Evolutionary conservation across 2,329 filamentous ascomycete species (phyloP).

Genomic region (Colletotrichum sp.): DNA sequence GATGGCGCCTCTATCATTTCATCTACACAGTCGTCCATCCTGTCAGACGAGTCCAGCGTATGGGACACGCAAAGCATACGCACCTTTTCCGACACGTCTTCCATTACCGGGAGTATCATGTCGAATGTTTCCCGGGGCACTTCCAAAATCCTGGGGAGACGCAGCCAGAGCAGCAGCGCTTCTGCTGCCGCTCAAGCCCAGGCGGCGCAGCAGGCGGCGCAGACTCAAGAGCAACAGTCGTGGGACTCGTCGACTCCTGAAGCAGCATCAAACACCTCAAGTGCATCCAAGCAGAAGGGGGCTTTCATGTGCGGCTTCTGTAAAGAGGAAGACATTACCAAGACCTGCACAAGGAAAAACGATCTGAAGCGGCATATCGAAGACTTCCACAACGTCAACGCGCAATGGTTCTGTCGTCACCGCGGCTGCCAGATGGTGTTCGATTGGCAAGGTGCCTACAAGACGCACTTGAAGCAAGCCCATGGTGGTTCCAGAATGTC

Average conservation of each 20-base stretch:
- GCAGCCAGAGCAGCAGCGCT: conserved; percentile 18
- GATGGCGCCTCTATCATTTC: conserved; percentile 39
- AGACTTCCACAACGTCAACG: conserved; percentile 52
- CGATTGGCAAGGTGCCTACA: conserved; percentile 54
- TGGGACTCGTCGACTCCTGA: conserved; percentile 22
- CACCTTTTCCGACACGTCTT: conserved; percentile 44
- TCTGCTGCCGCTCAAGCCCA: conserved; percentile 16
- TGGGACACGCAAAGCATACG: conserved; percentile 40
- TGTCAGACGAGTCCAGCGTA: conserved; percentile 40
- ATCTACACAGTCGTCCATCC: conserved; percentile 37
- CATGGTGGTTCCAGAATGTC: conserved; percentile 47
- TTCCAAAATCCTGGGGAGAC: conserved; percentile 37
- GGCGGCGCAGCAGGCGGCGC: conserved; percentile 7
- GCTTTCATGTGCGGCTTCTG: conserved; percentile 46
- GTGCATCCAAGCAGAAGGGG: conserved; percentile 40
- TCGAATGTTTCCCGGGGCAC: conserved; percentile 43
- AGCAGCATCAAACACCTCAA: conserved; percentile 25
- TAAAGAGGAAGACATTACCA: conserved; percentile 43
- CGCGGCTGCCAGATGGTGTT: conserved; percentile 48
- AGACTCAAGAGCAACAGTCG: conserved; percentile 5
- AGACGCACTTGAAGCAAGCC: conserved; percentile 48
- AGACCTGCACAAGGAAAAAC: conserved; percentile 51
- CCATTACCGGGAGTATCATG: conserved; percentile 42
- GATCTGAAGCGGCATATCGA: conserved; percentile 55
- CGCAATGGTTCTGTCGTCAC: conserved; percentile 51